Conservation (phyloP, 345 rosid genomes). For the Linum trigynum region DNA sequence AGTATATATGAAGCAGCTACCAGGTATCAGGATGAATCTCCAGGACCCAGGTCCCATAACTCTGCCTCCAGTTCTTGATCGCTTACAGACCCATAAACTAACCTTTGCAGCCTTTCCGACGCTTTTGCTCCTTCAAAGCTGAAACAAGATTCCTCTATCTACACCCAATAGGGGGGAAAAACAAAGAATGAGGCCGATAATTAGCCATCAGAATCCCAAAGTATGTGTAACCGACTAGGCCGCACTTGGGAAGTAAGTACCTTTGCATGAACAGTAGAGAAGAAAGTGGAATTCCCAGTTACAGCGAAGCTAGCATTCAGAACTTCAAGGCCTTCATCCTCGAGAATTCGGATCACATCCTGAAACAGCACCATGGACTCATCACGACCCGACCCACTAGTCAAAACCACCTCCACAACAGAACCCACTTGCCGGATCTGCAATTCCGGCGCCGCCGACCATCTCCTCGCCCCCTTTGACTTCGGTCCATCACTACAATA, state of each 20-base stretch:
- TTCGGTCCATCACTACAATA: not conserved
- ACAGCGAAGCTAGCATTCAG: not conserved
- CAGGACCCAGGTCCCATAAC: no score
- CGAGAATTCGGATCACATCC: not conserved
- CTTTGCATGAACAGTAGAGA: not conserved
- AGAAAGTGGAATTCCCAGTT: not conserved
- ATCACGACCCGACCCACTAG: constrained; percentile 9
- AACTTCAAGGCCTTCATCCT: not conserved
- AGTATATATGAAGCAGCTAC: no score
- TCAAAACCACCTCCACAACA: constrained; percentile 26
- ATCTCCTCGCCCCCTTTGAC: not conserved
- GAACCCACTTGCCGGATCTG: constrained; percentile 31
- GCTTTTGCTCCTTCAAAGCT: not conserved
- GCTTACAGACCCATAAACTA: not conserved
- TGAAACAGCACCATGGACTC: not conserved
- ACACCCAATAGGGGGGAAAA: not conserved
- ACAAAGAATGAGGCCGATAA: not conserved
- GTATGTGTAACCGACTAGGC: not conserved
- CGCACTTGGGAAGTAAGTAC: not conserved
- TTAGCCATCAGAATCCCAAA: no score
- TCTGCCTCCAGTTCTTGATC: not conserved
- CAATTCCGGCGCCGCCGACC: constrained; percentile 23
- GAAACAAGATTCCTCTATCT: not conserved
- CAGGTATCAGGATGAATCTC: no score
- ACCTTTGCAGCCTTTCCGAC: not conserved